phyloP scores from a whole-genome alignment of 148 eudicot genomes.

The Pharnaceum exiguum region DNA sequence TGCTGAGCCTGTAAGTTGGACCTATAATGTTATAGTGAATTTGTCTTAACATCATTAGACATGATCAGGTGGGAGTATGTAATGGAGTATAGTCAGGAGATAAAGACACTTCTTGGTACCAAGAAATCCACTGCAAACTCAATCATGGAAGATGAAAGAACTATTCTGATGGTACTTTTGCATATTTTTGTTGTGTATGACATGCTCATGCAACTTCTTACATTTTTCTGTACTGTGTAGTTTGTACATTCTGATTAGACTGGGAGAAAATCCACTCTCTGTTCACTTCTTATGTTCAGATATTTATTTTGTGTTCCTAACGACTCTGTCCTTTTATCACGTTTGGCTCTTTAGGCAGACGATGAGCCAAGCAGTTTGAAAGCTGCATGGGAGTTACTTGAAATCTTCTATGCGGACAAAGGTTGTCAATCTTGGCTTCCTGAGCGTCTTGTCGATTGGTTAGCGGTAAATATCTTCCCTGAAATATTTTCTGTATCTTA shows the following conservation, averaged over 20 bases:
- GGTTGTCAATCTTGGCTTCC: conserved; percentile 83
- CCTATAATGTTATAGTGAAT: neutral
- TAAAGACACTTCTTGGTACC: conserved; percentile 70
- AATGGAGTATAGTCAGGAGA: conserved; percentile 81
- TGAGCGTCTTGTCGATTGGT: conserved; percentile 92
- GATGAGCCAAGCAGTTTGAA: conserved; percentile 71
- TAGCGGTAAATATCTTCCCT: conserved; percentile 60
- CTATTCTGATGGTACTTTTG: conserved; percentile 48
- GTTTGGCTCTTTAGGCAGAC: conserved; percentile 34
- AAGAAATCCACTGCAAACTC: conserved; percentile 37
- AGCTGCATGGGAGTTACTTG: conserved; percentile 97
- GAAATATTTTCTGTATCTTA: conserved; percentile 8
- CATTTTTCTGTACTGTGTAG: no score
- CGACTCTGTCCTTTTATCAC: conserved; percentile 1
- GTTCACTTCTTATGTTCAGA: neutral
- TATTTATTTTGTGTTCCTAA: neutral
- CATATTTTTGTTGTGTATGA: neutral
- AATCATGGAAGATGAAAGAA: conserved; percentile 62
- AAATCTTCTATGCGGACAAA: conserved; percentile 84
- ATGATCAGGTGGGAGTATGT: conserved; percentile 67
- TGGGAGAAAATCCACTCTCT: no score
- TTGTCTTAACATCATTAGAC: conserved; percentile 11
- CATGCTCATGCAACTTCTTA: no score
- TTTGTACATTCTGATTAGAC: no score
- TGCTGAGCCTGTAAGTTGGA: neutral